Percentiles rank a stretch among this genome's conserved stretches.
These are phyloP conservation scores for Candida anutae DNA, from an alignment of 1,139 yeast genomes.

Conservation along the genomic window DNA sequence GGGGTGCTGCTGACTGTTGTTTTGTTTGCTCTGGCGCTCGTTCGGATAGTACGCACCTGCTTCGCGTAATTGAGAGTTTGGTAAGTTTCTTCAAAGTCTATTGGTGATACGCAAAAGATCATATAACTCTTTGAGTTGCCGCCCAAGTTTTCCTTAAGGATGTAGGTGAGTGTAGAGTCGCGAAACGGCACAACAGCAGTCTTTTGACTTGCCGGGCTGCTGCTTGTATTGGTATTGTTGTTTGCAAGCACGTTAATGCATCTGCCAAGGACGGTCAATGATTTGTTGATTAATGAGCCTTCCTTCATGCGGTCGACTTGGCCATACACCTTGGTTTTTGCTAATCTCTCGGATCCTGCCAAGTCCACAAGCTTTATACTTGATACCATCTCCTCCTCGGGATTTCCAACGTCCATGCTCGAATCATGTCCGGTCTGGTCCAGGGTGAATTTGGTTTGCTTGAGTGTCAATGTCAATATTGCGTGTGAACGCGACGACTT, in stretches of 20 bases:
- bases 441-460: constrained; percentile 44
- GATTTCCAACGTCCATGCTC: constrained; percentile 33
- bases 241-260: constrained; percentile 58
- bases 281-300: constrained; percentile 68
- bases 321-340: constrained; percentile 57
- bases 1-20: constrained; percentile 23
- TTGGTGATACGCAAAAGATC: constrained; percentile 71
- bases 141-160: constrained; percentile 62
- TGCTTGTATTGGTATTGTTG: constrained; percentile 8
- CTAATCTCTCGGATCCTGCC: constrained; percentile 74
- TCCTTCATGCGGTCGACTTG: constrained; percentile 54
- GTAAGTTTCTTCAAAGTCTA: constrained; percentile 66
- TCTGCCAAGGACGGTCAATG: constrained; percentile 68
- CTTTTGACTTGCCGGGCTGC: constrained; percentile 4
- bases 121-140: constrained; percentile 72
- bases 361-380: constrained; percentile 65
- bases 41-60: constrained; percentile 61
- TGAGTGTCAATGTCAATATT: constrained; percentile 53
- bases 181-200: constrained; percentile 55
- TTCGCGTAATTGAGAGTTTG: constrained; percentile 72
- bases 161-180: constrained; percentile 66
- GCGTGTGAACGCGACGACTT: constrained; percentile 76
- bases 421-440: constrained; percentile 6
- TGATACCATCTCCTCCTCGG: constrained; percentile 49
- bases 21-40: constrained; percentile 45